Evolutionary conservation across 805 yeast genomes (phyloP), one percentile per base, ranked within the genome.

Genomic region (Ogataea nitratoaversa): DNA sequence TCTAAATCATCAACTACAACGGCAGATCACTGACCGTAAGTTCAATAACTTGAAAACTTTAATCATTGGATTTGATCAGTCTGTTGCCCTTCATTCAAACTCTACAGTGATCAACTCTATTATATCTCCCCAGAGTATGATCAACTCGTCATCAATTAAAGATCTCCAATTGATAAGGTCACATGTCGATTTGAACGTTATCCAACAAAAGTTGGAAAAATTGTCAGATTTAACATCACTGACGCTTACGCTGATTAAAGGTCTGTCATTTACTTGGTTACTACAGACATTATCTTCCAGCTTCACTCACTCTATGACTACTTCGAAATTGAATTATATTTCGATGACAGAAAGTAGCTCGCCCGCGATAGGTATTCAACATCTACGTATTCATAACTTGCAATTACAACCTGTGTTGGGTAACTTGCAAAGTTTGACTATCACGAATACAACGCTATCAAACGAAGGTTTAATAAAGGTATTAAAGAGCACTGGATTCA

Each of bases 361-460:
- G 11, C 14, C 32, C 3, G 13, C 5, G 9, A 9, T 20, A 29
- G 30, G 16, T 14, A 19, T 34, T 30, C 33, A 38, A 28, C 36
- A 16, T n/a, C n/a, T 33, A 8, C n/a, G 23, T 3, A 36, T 32
- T 29, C 25, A 30, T 17, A n/a, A 30, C 7, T 24, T 36, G 16
- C 12, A 29, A 29, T 16, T 29, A 14, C 8, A 29, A 4, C 5
- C 19, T 8, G 19, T 40, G 35, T 20, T 51, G 14, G 18, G 41
- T 8, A 19, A 33, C 9, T 19, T 52, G 35, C 33, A 32, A 20
- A 8, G 12, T 1, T 31, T 52, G 19, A 34, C 35, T 5, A 33
- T 52, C 8, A 41, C 43, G 8, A 48, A 43, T 36, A 46, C 52
- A 3, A 38, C 41, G 4, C 24, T 52, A 12, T 37, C 48, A 13